Percentiles rank a stretch among this genome's conserved stretches.
Evolutionary conservation across 176 grass and related monocot species (phyloP).

Genomic region (Triticum timopheevii): DNA sequence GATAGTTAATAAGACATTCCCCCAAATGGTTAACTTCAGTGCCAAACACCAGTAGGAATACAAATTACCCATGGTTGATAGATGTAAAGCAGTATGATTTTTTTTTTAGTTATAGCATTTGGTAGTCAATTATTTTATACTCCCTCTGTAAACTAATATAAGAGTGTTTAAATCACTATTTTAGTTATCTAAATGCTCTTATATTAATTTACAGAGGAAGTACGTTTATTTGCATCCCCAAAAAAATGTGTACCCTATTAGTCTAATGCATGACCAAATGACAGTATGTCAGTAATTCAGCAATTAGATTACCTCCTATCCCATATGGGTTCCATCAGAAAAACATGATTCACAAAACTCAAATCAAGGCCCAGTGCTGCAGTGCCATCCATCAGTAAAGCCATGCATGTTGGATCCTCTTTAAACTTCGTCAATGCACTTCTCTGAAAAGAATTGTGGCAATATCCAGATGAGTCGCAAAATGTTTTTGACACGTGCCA

Average conservation of each 20-base stretch:
- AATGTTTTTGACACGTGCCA: conserved; percentile 19
- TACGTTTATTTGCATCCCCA: background rate
- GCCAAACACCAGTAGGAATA: background rate
- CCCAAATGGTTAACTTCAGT: background rate
- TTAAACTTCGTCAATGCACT: conserved; percentile 72
- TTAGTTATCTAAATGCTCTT: no score
- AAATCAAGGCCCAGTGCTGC: conserved; percentile 92
- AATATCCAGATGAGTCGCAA: conserved; percentile 20
- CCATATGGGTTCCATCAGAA: conserved; percentile 99
- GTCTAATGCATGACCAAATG: background rate
- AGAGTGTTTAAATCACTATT: no score
- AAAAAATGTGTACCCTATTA: background rate
- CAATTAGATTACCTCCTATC: conserved; percentile 68
- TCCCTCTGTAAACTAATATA: no score
- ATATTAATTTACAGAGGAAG: no score
- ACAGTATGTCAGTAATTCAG: background rate
- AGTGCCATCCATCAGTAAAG: conserved; percentile 97
- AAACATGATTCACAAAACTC: conserved; percentile 90
- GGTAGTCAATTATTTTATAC: no score
- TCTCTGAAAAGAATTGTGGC: conserved; percentile 54
- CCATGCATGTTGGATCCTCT: conserved; percentile 85
- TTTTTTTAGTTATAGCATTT: no score
- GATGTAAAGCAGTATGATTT: background rate
- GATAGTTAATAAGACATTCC: background rate
- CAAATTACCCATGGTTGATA: background rate